Evolutionary conservation across 352 stramenopile genomes (phyloP).

Genomic region (Phytophthora hybrid): DNA sequence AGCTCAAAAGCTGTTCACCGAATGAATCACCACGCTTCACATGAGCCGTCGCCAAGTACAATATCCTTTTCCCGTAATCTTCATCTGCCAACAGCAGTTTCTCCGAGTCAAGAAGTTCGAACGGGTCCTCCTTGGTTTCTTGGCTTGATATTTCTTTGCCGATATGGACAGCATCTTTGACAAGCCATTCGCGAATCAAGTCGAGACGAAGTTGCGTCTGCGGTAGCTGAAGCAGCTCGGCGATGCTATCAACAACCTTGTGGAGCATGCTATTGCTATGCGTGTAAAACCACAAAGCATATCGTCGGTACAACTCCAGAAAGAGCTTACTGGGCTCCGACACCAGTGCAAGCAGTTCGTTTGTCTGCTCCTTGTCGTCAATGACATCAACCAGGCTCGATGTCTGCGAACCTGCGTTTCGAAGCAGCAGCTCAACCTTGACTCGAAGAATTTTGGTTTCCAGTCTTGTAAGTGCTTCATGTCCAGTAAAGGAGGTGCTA

Average conservation of each 20-base stretch:
- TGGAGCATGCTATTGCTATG: slow-evolving; percentile 40
- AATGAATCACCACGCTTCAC: slow-evolving; percentile 28
- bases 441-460: slow-evolving; percentile 51
- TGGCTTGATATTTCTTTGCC: neutral
- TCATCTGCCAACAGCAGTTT: slow-evolving; percentile 43
- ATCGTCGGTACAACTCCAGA: slow-evolving; percentile 55
- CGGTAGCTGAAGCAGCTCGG: slow-evolving; percentile 37
- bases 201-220: slow-evolving; percentile 45
- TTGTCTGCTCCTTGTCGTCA: slow-evolving; percentile 24
- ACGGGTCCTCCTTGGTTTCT: slow-evolving; percentile 42
- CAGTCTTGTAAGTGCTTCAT: slow-evolving; percentile 42
- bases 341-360: slow-evolving; percentile 44
- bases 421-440: slow-evolving; percentile 51
- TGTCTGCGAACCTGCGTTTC: slow-evolving; percentile 28
- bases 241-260: slow-evolving; percentile 40
- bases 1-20: slow-evolving; percentile 45
- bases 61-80: slow-evolving; percentile 39
- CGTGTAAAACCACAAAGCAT: slow-evolving; percentile 44
- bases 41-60: slow-evolving; percentile 39
- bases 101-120: slow-evolving; percentile 45
- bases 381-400: slow-evolving; percentile 20
- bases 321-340: slow-evolving; percentile 50
- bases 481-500: slow-evolving; percentile 49
- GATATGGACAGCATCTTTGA: slow-evolving; percentile 48
- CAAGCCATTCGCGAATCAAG: slow-evolving; percentile 61